These are phyloP conservation scores for Emericellopsis atlantica DNA, from an alignment of 2,329 filamentous ascomycete species.

Conservation along the genomic window DNA sequence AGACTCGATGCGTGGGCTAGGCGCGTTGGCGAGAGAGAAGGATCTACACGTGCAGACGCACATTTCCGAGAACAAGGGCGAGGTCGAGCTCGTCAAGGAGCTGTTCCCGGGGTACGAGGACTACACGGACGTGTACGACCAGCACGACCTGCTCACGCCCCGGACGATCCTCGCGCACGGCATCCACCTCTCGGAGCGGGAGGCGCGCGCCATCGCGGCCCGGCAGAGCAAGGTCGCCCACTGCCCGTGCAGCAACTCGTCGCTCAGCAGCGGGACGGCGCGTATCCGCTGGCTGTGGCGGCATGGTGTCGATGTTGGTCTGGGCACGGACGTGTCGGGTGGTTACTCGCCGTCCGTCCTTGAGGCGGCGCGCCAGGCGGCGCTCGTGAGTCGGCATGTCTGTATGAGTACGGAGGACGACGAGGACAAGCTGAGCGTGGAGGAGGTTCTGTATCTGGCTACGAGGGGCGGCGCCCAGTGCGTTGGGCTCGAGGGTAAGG, in stretches of 20 bases:
- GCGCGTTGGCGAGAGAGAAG: slow-evolving; percentile 47
- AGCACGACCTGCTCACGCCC: slow-evolving; percentile 51
- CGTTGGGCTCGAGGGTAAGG: slow-evolving; percentile 55
- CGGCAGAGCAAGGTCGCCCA: slow-evolving; percentile 61
- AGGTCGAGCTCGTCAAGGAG: slow-evolving; percentile 57
- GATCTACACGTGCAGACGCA: slow-evolving; percentile 74
- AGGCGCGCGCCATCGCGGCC: slow-evolving; percentile 50
- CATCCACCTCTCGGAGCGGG: slow-evolving; percentile 58
- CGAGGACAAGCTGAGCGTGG: slow-evolving; percentile 60
- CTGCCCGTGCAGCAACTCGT: slow-evolving; percentile 78
- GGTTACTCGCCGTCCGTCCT: slow-evolving; percentile 76
- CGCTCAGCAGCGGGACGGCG: slow-evolving; percentile 68
- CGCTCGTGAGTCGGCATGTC: slow-evolving; percentile 63
- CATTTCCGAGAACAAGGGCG: slow-evolving; percentile 68
- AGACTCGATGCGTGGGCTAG: slow-evolving; percentile 51
- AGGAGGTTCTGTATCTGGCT: slow-evolving; percentile 76
- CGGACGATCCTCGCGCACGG: slow-evolving; percentile 79
- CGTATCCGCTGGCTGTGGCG: slow-evolving; percentile 64
- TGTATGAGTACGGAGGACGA: slow-evolving; percentile 33
- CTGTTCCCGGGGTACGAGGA: slow-evolving; percentile 52
- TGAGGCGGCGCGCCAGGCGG: slow-evolving; percentile 70
- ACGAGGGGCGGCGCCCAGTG: slow-evolving; percentile 80
- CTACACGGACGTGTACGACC: slow-evolving; percentile 75
- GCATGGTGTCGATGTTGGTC: slow-evolving; percentile 62
- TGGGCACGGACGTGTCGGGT: slow-evolving; percentile 86